Evolutionary conservation across 2,329 filamentous ascomycete genomes (phyloP), one percentile per base, ranked within the genome.

Genomic region (Pyrenophora teres): DNA sequence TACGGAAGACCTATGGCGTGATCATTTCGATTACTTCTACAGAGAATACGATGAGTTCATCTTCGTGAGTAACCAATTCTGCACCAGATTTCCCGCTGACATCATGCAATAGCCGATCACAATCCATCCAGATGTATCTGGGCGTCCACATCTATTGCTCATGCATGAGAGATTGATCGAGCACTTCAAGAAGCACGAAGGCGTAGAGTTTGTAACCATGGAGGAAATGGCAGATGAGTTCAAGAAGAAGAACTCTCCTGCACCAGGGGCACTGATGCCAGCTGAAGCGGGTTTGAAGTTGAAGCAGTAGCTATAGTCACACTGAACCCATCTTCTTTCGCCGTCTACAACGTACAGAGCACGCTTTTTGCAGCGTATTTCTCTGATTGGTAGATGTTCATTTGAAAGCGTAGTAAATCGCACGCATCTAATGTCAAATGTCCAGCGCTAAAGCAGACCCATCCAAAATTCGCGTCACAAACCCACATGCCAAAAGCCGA

Each of bases 21-120:
- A 87, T 54, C 84, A 87, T 57, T 87, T 88, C 55, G 81, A 86
- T 61, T 90, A 90, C 70, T 90, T 88, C 64, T 90, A 90, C 68
- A 79, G 87, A 33, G 87, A 90, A 66, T 86, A 89, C 56, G 87
- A 91, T 60, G 86, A 89, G 60, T 90, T 90, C 53, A 82, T 90
- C 51, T 90, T 90, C 60, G 63, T 65, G 50, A 62, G 63, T 51
- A 87, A 44, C 88, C 87, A 15, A 10, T 12, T 7, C 32, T 8
- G 6, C 9, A 5, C 25, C 13, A 16, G 25, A 12, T 19, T 21
- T 53, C 48, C 30, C n/a, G 27, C 48, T 46, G 33, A 47, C 16
- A n/a, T 21, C 12, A 27, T 1, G 0, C 8, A n/a, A 15, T 18
- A 53, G 50, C 87, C 88, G 0, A 87, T 91, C 65, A 90, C 87